Evolutionary conservation across 108 stramenopile species (phyloP).

Genomic region (Nitzschia putrida): DNA sequence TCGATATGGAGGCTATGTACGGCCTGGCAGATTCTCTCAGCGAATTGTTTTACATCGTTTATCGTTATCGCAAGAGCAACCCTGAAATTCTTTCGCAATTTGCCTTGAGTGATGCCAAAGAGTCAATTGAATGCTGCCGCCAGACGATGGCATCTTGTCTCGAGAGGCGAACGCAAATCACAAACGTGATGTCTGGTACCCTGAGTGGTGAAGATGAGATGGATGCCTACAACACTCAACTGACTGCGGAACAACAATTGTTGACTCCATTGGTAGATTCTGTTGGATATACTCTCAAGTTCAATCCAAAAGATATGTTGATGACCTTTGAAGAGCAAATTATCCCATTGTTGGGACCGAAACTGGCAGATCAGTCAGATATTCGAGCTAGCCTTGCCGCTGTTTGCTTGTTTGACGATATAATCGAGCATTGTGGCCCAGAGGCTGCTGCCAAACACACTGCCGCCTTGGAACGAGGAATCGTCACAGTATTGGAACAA

Average conservation of each 20-base stretch:
- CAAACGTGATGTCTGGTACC: constrained; percentile 29
- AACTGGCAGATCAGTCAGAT: constrained; percentile 50
- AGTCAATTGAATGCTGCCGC: constrained; percentile 53
- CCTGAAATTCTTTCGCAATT: constrained; percentile 36
- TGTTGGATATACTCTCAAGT: constrained; percentile 80
- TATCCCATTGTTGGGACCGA: constrained; percentile 57
- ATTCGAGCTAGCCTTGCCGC: constrained; percentile 65
- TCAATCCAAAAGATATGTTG: constrained; percentile 51
- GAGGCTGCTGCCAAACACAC: constrained; percentile 57
- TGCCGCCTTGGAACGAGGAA: constrained; percentile 45
- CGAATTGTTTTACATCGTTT: constrained; percentile 64
- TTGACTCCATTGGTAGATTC: constrained; percentile 78
- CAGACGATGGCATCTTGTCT: constrained; percentile 60
- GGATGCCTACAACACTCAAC: constrained; percentile 51
- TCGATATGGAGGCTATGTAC: constrained; percentile 67
- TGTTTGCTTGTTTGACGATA: constrained; percentile 80
- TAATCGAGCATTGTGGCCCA: constrained; percentile 74
- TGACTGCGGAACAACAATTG: constrained; percentile 50
- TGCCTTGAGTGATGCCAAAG: constrained; percentile 41
- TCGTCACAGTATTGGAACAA: constrained; percentile 51
- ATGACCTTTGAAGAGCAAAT: constrained; percentile 60
- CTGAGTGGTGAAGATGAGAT: constrained; percentile 64
- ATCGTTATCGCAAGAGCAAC: constrained; percentile 32
- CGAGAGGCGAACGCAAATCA: constrained; percentile 51
- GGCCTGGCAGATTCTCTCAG: constrained; percentile 76